Conservation (phyloP, 2,329 filamentous ascomycete species). For the Claviceps spartinae region DNA sequence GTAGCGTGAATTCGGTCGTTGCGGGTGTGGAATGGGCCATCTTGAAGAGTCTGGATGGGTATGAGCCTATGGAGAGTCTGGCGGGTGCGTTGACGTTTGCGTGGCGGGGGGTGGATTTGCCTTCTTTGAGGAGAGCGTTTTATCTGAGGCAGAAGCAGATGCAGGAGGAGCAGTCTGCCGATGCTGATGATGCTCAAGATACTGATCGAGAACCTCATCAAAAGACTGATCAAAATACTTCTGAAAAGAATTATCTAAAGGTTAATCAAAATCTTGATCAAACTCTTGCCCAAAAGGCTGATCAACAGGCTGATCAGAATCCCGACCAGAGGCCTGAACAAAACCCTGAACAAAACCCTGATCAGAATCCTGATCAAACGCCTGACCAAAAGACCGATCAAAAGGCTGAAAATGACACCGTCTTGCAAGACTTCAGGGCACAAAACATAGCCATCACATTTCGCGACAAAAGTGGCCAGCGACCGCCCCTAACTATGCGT, state of each 20-base stretch:
- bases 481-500: not conserved
- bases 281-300: too few species aligned
- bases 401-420: too few species aligned
- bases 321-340: too few species aligned
- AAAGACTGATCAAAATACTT: too few species aligned
- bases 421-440: not conserved
- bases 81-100: slow-evolving; percentile 13
- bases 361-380: too few species aligned
- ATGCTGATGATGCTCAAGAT: too few species aligned
- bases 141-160: not conserved
- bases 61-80: slow-evolving; percentile 16
- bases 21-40: slow-evolving; percentile 18
- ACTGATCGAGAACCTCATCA: too few species aligned
- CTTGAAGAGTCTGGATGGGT: slow-evolving; percentile 15
- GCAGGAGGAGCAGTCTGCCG: not conserved
- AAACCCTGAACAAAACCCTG: too few species aligned
- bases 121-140: not conserved
- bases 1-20: slow-evolving; percentile 7
- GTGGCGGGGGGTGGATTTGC: slow-evolving; percentile 14
- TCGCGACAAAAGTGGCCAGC: not conserved
- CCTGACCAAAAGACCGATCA: too few species aligned
- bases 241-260: too few species aligned
- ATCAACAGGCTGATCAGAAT: too few species aligned
- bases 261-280: too few species aligned
- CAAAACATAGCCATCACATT: slow-evolving; percentile 7